Base-by-base conservation (phyloP, 108 stramenopile genomes). In the Cylindrotheca closterium region DNA sequence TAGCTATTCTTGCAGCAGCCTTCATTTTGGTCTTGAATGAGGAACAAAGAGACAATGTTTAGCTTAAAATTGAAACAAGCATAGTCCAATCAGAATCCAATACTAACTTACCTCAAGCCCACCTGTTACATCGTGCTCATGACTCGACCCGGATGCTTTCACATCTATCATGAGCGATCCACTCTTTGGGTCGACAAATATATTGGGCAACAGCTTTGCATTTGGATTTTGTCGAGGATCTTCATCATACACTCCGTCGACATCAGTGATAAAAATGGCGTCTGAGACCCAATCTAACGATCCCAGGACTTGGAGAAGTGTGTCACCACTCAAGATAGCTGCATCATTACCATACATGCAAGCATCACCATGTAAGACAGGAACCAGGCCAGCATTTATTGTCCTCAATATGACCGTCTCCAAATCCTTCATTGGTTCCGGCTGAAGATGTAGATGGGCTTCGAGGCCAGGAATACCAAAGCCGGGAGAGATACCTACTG, bases 331-430 rank as follows among this genome's bases (percentile, higher is more conserved):
- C 54, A 88, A 46, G 24, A 89, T 89, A 0, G 85, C 86, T 17
- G 77, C 83, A 46, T 50, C 79, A 37, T 61, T 34, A 30, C 82
- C 82, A 71, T 83, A 79, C 25, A 92, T 65, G 42, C 88, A 87
- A 2, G 86, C 91, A 84, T 92, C 91, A 7, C 91, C 91, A 73
- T 92, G 91, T 22, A 92, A 30, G 4, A 92, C 84, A 5, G 91
- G 91, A 4, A 89, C 73, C 22, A 92, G 57, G 48, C 87, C 87
- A 5, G 86, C 84, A 37, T 79, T 4, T 2, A 88, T 60, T n/a
- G 83, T 65, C 31, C 61, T 25, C n/a, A 55, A 32, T 8, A 84
- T 68, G 21, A 73, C 45, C 33, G 59, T 63, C 21, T 76, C 58
- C 8, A 87, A 50, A 70, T 3, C 53, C 65, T 47, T 32, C 49